Conservation (phyloP, 1,139 yeast genomes). For the Saccharomyces hybrid region DNA sequence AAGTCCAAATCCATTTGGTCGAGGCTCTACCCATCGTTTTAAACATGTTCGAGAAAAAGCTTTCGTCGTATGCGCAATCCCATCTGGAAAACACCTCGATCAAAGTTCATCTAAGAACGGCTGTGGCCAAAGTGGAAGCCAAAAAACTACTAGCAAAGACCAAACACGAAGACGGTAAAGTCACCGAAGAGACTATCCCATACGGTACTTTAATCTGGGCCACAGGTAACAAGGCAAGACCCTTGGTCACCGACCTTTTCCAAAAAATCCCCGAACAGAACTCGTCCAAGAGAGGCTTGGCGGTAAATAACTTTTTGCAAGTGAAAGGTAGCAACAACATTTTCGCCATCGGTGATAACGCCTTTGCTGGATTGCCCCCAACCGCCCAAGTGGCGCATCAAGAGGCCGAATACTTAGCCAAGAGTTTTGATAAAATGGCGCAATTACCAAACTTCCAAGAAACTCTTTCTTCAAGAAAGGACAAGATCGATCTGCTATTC, state of each 20-base stretch:
- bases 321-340: slow-evolving; percentile 79
- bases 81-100: slow-evolving; percentile 72
- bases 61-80: slow-evolving; percentile 78
- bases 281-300: slow-evolving; percentile 79
- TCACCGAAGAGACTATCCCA: slow-evolving; percentile 55
- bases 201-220: slow-evolving; percentile 97
- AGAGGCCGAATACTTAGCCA: slow-evolving; percentile 80
- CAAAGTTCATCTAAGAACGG: slow-evolving; percentile 71
- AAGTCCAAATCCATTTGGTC: slow-evolving; percentile 73
- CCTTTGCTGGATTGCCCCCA: slow-evolving; percentile 81
- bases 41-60: slow-evolving; percentile 77
- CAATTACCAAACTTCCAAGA: slow-evolving; percentile 57
- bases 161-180: slow-evolving; percentile 53
- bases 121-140: slow-evolving; percentile 77
- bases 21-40: slow-evolving; percentile 88
- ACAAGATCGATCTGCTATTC: slow-evolving; percentile 37
- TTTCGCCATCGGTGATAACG: slow-evolving; percentile 91
- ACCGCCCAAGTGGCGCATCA: slow-evolving; percentile 98
- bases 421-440: slow-evolving; percentile 64
- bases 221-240: slow-evolving; percentile 90
- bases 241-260: slow-evolving; percentile 61
- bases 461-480: slow-evolving; percentile 29
- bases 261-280: slow-evolving; percentile 76
- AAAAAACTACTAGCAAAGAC: slow-evolving; percentile 64
- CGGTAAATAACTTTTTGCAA: slow-evolving; percentile 71